These are phyloP conservation scores for Pseudonectria foliicola DNA, from an alignment of 2,329 filamentous ascomycete species.

Conservation along the genomic window DNA sequence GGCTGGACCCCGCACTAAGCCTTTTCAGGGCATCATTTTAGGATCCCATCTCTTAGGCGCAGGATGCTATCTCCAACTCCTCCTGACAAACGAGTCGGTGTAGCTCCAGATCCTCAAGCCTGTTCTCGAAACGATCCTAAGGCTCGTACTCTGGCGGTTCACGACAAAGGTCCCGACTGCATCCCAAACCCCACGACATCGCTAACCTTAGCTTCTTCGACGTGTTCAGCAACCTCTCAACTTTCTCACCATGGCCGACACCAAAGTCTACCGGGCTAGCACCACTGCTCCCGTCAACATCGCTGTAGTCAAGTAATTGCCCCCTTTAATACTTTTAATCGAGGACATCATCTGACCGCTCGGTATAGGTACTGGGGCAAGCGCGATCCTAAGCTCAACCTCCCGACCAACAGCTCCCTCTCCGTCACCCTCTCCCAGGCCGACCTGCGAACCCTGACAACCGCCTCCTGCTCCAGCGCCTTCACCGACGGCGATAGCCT, in stretches of 20 bases:
- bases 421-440: conserved; percentile 92
- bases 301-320: conserved; percentile 82
- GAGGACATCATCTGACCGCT: not conserved
- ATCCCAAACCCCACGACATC: not conserved
- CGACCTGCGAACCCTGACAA: conserved; percentile 92
- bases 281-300: conserved; percentile 98
- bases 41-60: conserved; percentile 4
- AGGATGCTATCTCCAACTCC: conserved; percentile 19
- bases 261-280: conserved; percentile 76
- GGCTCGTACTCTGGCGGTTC: too few relatives aligned
- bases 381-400: conserved; percentile 85
- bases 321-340: not conserved
- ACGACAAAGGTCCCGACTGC: too few relatives aligned
- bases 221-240: conserved; percentile 5
- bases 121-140: not conserved
- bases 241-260: conserved; percentile 36
- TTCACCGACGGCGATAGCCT: conserved; percentile 65
- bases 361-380: conserved; percentile 77
- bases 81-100: conserved; percentile 21
- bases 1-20: conserved; percentile 22
- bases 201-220: not conserved
- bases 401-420: conserved; percentile 95
- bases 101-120: conserved; percentile 9
- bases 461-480: conserved; percentile 75
- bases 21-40: conserved; percentile 11